Base-by-base conservation (phyloP, 345 rosid genomes). In the Populus nigra region DNA sequence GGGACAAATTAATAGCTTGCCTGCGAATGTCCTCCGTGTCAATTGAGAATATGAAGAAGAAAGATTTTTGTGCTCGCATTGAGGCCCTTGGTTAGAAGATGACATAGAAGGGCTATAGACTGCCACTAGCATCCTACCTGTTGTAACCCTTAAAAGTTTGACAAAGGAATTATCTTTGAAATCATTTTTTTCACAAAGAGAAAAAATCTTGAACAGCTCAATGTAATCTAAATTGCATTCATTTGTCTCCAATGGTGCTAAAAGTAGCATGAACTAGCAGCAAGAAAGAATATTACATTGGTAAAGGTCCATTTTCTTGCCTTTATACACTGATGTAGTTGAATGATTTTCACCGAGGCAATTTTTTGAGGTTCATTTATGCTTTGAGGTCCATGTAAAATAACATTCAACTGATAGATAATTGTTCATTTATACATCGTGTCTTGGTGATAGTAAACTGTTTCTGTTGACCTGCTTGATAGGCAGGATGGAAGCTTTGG, bases 401-500 rank as follows among this genome's bases (percentile, higher is more conserved):
- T 7, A 53, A 53, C 23, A 5, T 53, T 20, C 23, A 53, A 17
- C 59, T 53, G 59, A 18, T 53, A 17, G 59, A 53, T 53, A 17
- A 7, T 49, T 20, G 33, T 20, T 29, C 33, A 11, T 25, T 18
- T 2, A 8, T 59, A 25, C 16, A 25, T 0, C 49, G 16, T 69
- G 63, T 79, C 71, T 65, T 7, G 59, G 59, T 53, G 45, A 38
- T 72, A 35, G 43, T 31, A 23, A 35, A 57, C 47, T 68, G 27
- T 25, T 65, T 36, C 5, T 16, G 25, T 59, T 55, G 50, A 50
- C 69, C 73, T 68, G 57, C 66, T 73, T 76, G 65, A 73, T 91
- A 94, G 97, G 97, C 97, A 31, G 97, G 97, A 41, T 94, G 97
- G 97, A 94, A 91, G 83, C 94, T 94, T 50, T 93, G 98, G 98